Conservation (phyloP, 176 grass and related monocot species). For the Aegilops longissima region DNA sequence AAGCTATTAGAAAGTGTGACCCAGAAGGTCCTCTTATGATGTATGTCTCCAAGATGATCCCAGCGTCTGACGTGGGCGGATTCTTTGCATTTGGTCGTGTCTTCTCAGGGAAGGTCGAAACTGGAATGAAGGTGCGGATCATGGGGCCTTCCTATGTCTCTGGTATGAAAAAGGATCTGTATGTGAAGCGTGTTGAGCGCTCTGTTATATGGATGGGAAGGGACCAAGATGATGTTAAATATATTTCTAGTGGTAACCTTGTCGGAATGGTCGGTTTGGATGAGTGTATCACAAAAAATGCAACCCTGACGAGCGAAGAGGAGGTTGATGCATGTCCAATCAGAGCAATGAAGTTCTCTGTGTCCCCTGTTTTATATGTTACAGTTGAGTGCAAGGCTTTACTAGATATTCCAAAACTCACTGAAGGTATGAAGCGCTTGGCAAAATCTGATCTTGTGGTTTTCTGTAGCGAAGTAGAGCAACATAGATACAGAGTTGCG, state of each 20-base stretch:
- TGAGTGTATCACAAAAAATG: conserved; percentile 76
- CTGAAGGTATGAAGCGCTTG: conserved; percentile 73
- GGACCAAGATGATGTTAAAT: conserved; percentile 56
- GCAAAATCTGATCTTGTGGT: conserved; percentile 78
- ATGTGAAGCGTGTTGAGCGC: too few species aligned
- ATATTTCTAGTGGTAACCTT: conserved; percentile 69
- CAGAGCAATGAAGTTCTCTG: conserved; percentile 78
- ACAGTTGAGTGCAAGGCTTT: conserved; percentile 67
- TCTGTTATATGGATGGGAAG: conserved; percentile 77
- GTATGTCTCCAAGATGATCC: conserved; percentile 13
- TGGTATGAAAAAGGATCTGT: too few species aligned
- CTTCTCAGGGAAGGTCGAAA: conserved; percentile 56
- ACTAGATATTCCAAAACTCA: conserved; percentile 60
- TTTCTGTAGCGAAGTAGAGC: conserved; percentile 58
- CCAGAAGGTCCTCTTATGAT: conserved; percentile 80
- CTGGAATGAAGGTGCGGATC: conserved; percentile 68
- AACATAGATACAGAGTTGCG: conserved; percentile 61
- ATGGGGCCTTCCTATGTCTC: too few species aligned
- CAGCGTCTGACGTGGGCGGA: conserved; percentile 65
- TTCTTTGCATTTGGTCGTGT: conserved; percentile 80
- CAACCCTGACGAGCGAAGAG: conserved; percentile 66
- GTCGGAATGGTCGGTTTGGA: conserved; percentile 64
- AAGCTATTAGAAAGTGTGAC: conserved; percentile 73
- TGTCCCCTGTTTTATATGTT: conserved; percentile 65
- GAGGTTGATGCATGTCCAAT: conserved; percentile 60